phyloP scores from a whole-genome alignment of 768 basidiomycete genomes.

The Boletus pseudopeckii region DNA sequence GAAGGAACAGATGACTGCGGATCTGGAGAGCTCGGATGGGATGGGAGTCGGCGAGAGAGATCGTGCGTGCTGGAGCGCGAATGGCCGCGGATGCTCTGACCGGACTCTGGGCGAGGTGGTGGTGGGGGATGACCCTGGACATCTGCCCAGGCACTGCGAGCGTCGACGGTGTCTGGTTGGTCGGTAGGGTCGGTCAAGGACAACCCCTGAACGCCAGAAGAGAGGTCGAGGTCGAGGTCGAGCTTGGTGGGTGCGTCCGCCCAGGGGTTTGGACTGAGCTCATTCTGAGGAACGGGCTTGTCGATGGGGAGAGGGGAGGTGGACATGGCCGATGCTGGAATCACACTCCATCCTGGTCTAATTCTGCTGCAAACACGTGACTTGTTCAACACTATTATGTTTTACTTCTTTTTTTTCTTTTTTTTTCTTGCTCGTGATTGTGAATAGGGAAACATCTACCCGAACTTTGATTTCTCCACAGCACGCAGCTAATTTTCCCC shows the following conservation, averaged over 20 bases:
- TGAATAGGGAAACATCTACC: not conserved
- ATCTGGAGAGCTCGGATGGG: not conserved
- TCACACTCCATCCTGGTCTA: too few relatives aligned
- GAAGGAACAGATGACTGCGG: not conserved
- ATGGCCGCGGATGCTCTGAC: not conserved
- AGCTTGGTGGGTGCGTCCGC: not conserved
- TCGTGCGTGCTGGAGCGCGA: not conserved
- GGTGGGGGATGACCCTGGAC: not conserved
- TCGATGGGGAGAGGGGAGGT: too few relatives aligned
- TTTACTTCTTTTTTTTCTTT: not conserved
- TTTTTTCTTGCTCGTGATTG: not conserved
- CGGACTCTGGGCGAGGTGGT: not conserved
- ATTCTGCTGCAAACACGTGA: not conserved
- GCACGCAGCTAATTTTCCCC: not conserved
- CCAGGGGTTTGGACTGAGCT: not conserved
- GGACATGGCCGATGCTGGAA: not conserved
- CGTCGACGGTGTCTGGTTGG: not conserved
- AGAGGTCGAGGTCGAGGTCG: not conserved
- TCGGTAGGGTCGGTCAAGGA: not conserved
- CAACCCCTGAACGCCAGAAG: not conserved
- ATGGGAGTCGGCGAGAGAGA: not conserved
- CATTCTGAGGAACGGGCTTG: too few relatives aligned
- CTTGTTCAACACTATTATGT: not conserved
- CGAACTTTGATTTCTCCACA: not conserved
- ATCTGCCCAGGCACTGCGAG: not conserved